Base-by-base conservation (phyloP, 768 basidiomycete species). In the Lentinus brumalis region DNA sequence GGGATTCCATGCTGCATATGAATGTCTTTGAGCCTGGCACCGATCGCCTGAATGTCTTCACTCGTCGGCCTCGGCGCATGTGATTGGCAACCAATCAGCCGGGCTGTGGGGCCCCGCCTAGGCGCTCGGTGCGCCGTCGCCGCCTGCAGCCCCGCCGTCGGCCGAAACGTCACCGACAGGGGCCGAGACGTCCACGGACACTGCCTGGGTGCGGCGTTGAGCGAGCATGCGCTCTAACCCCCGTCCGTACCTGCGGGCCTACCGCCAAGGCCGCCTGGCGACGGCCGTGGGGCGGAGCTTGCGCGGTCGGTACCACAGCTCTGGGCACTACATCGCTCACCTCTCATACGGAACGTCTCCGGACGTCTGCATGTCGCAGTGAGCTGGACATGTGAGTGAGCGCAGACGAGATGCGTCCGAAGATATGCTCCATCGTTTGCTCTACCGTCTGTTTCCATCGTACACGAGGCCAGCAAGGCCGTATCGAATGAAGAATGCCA, bases 391-490 rank as follows among this genome's bases (percentile, higher is more conserved):
- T 35, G 35, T 35, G 35, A 35, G 35, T 6, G 35, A 35, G 7
- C 35, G 35, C 35, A 35, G 35, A 35, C 35, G 35, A 11, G 1
- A 35, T 35, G 35, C 35, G 11, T 16, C 10, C 29, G 30, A 35
- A 47, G 14, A n/a, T 8, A 31, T 53, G 16, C 29, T 30, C 35
- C 35, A 35, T 35, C 7, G 35, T 7, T 35, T 44, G 18, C 45
- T 39, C 74, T 79, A 94, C 71, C 93, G 79, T 71, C 96, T 81
- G 76, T 94, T 93, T 10, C 93, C 94, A 69, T 96, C 96, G 71
- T 97, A 99, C 46, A 97, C 82, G 56, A 96, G 79, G 50, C 89
- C 84, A 4, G 94, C 94, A 12, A 96, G 80, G 9, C 95, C 96
- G 68, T 99, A 98, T 67, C 96, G 81, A 35, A 98, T 83, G 21